Conservation (phyloP, 306 rosid species). For the Herpetospermum pedunculosum region DNA sequence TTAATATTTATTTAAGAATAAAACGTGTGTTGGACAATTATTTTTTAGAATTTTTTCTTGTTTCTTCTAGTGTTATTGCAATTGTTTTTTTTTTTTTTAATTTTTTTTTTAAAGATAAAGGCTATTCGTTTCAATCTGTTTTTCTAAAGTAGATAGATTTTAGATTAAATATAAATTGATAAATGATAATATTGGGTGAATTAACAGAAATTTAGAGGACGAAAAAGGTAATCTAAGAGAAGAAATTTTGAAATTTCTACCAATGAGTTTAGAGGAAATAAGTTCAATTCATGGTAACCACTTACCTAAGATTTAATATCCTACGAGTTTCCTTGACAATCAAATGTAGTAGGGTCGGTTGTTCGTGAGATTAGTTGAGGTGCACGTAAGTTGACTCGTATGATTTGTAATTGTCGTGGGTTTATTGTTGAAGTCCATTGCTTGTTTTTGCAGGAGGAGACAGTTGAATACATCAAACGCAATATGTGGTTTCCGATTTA, state of each 20-base stretch:
- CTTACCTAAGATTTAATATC: too few relatives aligned
- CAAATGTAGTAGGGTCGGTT: too few relatives aligned
- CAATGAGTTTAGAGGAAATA: too few relatives aligned
- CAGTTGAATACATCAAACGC: conserved; percentile 33
- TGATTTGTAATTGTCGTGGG: neutral
- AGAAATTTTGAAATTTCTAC: too few relatives aligned
- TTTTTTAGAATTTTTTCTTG: neutral
- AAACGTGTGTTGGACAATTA: neutral
- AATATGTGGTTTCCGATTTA: conserved; percentile 84
- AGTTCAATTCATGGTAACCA: too few relatives aligned
- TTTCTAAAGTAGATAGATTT: too few relatives aligned
- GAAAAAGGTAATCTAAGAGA: too few relatives aligned
- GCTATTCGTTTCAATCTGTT: neutral
- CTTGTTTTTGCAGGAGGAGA: conserved; percentile 55
- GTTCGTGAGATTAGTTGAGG: too few relatives aligned
- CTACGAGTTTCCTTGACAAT: too few relatives aligned
- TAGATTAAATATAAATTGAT: neutral
- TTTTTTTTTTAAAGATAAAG: neutral
- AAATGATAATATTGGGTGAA: too few relatives aligned
- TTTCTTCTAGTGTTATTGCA: neutral
- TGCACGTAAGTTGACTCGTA: too few relatives aligned
- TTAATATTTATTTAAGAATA: neutral
- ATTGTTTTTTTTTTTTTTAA: neutral
- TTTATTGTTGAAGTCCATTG: conserved; percentile 6
- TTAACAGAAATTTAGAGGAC: too few relatives aligned